Percentiles rank a stretch among this genome's conserved stretches.
Evolutionary conservation across 1,284 basidiomycete genomes (phyloP).

Genomic region (Laetiporus sulphureus): DNA sequence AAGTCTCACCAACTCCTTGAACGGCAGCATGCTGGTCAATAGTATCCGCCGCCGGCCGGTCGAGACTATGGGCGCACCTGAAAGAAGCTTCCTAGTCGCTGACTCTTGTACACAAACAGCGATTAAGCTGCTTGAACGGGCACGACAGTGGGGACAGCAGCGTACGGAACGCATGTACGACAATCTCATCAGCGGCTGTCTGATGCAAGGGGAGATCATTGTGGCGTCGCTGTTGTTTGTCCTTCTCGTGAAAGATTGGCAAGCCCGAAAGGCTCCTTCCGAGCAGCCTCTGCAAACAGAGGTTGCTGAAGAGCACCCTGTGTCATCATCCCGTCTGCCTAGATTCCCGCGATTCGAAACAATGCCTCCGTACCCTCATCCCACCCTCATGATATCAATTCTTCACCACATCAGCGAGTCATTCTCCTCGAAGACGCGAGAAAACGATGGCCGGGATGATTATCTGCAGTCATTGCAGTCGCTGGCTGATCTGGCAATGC

Average conservation of each 20-base stretch:
- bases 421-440: slow-evolving; percentile 6
- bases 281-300: not conserved
- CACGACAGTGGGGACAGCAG: slow-evolving; percentile 46
- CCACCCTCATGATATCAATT: slow-evolving; percentile 11
- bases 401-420: slow-evolving; percentile 10
- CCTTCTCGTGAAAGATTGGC: slow-evolving; percentile 57
- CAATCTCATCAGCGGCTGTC: slow-evolving; percentile 50
- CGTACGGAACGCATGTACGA: slow-evolving; percentile 55
- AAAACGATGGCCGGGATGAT: slow-evolving; percentile 11
- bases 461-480: slow-evolving; percentile 41
- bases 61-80: slow-evolving; percentile 12
- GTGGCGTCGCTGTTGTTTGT: slow-evolving; percentile 64
- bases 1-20: slow-evolving; percentile 10
- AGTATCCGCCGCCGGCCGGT: slow-evolving; percentile 7
- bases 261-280: slow-evolving; percentile 26
- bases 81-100: slow-evolving; percentile 21
- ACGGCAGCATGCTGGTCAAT: slow-evolving; percentile 10
- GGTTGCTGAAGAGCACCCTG: not conserved
- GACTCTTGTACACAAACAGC: slow-evolving; percentile 41
- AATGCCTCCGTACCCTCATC: not conserved
- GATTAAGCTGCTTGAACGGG: slow-evolving; percentile 43
- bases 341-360: slow-evolving; percentile 7
- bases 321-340: not conserved
- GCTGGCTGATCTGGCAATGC: slow-evolving; percentile 47
- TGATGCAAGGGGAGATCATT: slow-evolving; percentile 72